A percentile compares a stretch with the other conserved stretches of the same genome.
Conservation (phyloP, 2,329 filamentous ascomycete genomes). For the Mariannaea sp. region DNA sequence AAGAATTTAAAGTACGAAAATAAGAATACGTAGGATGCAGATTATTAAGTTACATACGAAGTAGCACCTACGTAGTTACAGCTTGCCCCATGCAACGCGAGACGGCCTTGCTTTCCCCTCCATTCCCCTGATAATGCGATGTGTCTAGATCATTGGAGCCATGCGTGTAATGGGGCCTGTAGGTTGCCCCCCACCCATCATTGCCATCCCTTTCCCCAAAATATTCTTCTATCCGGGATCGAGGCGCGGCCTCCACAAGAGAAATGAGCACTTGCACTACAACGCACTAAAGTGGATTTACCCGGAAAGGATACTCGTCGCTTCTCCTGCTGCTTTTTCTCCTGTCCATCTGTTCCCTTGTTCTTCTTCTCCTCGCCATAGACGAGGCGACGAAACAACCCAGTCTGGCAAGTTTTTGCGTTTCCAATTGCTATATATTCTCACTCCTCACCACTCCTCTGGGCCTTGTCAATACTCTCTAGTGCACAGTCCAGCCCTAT, state of each 20-base stretch:
- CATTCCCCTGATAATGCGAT: too few species aligned
- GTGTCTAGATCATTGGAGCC: too few species aligned
- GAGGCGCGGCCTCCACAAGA: slow-evolving; percentile 24
- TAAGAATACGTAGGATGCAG: too few species aligned
- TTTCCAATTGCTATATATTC: slow-evolving; percentile 30
- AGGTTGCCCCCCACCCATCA: slow-evolving; percentile 1
- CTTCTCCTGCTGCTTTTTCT: too few species aligned
- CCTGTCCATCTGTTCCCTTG: too few species aligned
- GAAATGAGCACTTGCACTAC: slow-evolving; percentile 38
- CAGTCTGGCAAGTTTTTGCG: slow-evolving; percentile 25
- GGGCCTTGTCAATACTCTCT: slow-evolving; percentile 19
- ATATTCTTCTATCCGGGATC: slow-evolving; percentile 32
- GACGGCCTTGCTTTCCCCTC: too few species aligned
- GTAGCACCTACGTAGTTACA: too few species aligned
- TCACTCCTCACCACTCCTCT: slow-evolving; percentile 25
- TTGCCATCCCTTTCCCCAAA: too few species aligned
- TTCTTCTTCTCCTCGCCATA: slow-evolving; percentile 27
- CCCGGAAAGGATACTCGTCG: slow-evolving; percentile 32
- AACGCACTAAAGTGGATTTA: slow-evolving; percentile 39
- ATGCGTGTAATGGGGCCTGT: slow-evolving; percentile 27
- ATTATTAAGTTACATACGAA: too few species aligned
- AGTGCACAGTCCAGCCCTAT: slow-evolving; percentile 28
- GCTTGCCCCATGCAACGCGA: too few species aligned
- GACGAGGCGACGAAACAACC: slow-evolving; percentile 27
- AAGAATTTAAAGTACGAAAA: too few species aligned